phyloP scores from a whole-genome alignment of 2,329 filamentous ascomycete species.

The Colletotrichum sp. region DNA sequence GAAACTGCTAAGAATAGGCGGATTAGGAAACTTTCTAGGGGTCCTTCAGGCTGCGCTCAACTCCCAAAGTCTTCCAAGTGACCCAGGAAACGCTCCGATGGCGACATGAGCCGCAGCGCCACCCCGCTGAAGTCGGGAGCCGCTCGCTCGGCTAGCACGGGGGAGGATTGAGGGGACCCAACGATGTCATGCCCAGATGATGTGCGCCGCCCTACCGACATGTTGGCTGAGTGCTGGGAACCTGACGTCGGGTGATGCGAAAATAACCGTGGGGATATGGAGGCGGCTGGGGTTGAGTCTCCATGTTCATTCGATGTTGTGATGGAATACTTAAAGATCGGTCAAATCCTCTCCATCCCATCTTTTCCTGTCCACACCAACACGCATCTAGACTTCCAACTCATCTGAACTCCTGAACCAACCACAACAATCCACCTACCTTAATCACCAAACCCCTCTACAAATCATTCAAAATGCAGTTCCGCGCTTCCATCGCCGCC shows the following conservation, averaged over 20 bases:
- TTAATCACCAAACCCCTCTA: background rate
- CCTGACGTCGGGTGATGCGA: background rate
- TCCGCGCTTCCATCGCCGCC: constrained; percentile 26
- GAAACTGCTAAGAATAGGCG: background rate
- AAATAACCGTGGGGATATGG: background rate
- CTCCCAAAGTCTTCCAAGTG: background rate
- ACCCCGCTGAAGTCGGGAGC: background rate
- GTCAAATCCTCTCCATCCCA: background rate
- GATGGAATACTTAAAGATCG: background rate
- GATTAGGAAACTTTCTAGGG: background rate
- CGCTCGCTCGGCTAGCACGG: background rate
- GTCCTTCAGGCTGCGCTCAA: background rate
- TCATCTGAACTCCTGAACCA: background rate
- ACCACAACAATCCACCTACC: too few relatives aligned
- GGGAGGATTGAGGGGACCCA: background rate
- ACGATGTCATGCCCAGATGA: constrained; percentile 4
- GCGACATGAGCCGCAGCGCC: background rate
- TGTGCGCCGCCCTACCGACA: background rate
- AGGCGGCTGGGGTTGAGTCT: background rate
- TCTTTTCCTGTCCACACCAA: background rate
- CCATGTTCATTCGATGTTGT: background rate
- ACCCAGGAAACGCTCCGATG: background rate
- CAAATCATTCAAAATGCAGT: constrained; percentile 20
- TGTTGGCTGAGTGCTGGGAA: background rate
- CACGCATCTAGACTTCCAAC: background rate